phyloP scores from a whole-genome alignment of 2,329 filamentous ascomycete species.

The Biscogniauxia sp. region DNA sequence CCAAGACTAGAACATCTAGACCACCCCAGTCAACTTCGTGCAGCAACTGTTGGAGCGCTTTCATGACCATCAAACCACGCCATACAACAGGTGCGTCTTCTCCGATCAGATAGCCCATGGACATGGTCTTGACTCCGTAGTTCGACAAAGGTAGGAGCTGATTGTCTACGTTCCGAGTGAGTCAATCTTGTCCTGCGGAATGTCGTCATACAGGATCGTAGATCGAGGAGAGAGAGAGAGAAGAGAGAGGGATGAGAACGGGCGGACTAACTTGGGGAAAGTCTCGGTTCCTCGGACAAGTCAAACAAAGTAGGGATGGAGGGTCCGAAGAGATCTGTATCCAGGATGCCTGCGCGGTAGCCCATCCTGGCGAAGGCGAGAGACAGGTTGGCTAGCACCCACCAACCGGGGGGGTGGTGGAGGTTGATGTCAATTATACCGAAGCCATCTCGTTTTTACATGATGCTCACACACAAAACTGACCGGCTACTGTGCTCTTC shows the following conservation, averaged over 20 bases:
- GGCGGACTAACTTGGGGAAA: slow-evolving; percentile 63
- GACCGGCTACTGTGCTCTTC: slow-evolving; percentile 89
- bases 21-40: slow-evolving; percentile 94
- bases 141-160: slow-evolving; percentile 85
- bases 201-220: neutral
- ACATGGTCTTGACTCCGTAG: slow-evolving; percentile 97
- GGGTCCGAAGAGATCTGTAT: slow-evolving; percentile 95
- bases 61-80: slow-evolving; percentile 97
- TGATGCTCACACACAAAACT: slow-evolving; percentile 19
- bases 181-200: neutral
- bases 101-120: slow-evolving; percentile 89
- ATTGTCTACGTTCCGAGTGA: slow-evolving; percentile 53
- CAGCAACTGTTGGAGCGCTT: slow-evolving; percentile 90
- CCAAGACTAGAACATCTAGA: slow-evolving; percentile 83
- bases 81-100: slow-evolving; percentile 84
- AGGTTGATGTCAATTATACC: no score
- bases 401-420: no score
- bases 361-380: slow-evolving; percentile 81
- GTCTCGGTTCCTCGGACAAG: slow-evolving; percentile 72
- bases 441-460: no score
- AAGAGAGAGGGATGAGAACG: neutral
- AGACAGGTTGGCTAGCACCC: slow-evolving; percentile 67
- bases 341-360: slow-evolving; percentile 80
- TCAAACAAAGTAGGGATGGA: slow-evolving; percentile 89
- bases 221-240: neutral